Evolutionary conservation across 148 eudicot genomes (phyloP), one percentile per base, ranked within the genome.

Genomic region (Fallopia convolvulus): DNA sequence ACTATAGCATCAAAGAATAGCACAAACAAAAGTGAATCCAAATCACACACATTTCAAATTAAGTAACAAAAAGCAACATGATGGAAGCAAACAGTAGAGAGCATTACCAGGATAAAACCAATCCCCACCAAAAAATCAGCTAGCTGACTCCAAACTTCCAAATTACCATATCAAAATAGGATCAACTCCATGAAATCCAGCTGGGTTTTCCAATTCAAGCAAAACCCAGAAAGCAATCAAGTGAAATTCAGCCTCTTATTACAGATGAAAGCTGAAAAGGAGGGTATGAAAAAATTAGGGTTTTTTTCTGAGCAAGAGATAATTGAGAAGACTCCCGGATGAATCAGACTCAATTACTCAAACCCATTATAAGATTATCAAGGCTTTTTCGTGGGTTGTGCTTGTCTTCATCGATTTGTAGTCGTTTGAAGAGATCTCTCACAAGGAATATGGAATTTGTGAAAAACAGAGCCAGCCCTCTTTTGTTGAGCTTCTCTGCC

Each of bases 321-420:
- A 40, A 17, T 40, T 13, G 30, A 20, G 74, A 40, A 71, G 74
- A 71, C 23, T 15, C 74, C 23, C 11, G 0, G 74, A 21, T 39
- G 48, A 71, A 71, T 3, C 49, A 72, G 50, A 72, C 42, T 46
- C 32, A 73, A 73, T 20, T 55, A 72, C 42, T 46, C 32, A 73
- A 73, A 44, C 75, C 75, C 75, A 42, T 42, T 46, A 42, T 20
- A 8, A 21, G 13, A 5, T 6, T 8, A 44, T 21, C 40, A 44
- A 5, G 46, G 55, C 53, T 44, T 73, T 23, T 20, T 73, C 55
- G 47, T 73, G 17, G 49, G 50, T 41, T 13, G 53, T 8, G 55
- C 55, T 73, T 73, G 53, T 73, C 75, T 44, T 73, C 32, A 73
- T 73, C 52, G 75, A 73, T 73, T 73, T 73, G 52, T 73, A n/a